A percentile compares a stretch with the other conserved stretches of the same genome.
Evolutionary conservation across 106 monocot species (phyloP).

Genomic region (Xerophyta viscosa): DNA sequence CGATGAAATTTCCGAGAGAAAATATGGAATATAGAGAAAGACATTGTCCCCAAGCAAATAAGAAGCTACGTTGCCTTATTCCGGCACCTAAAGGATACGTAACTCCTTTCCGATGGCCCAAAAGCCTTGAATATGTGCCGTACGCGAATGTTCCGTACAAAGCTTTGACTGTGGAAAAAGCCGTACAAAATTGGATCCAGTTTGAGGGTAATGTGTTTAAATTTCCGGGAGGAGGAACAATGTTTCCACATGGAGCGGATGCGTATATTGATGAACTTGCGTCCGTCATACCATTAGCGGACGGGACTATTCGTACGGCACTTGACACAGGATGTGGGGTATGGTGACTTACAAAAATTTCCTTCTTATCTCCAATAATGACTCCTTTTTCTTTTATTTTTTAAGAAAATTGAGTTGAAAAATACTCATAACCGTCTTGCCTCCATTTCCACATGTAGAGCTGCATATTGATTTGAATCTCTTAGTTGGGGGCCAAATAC

Average conservation of each 20-base stretch:
- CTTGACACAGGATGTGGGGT: constrained; percentile 51
- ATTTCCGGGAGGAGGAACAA: constrained; percentile 47
- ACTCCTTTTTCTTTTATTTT: too few species aligned
- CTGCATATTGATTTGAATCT: too few species aligned
- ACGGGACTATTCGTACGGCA: constrained; percentile 43
- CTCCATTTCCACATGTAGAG: too few species aligned
- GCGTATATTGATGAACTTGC: constrained; percentile 35
- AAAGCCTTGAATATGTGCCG: constrained; percentile 36
- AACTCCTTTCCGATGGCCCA: constrained; percentile 36
- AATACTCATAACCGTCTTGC: too few species aligned
- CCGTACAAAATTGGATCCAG: constrained; percentile 43
- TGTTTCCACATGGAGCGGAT: constrained; percentile 45
- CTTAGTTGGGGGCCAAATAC: too few species aligned
- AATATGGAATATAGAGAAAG: constrained; percentile 48
- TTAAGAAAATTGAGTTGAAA: too few species aligned
- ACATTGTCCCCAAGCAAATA: constrained; percentile 28
- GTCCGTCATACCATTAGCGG: constrained; percentile 28
- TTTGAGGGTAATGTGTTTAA: constrained; percentile 39
- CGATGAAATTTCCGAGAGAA: constrained; percentile 37
- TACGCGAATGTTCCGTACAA: constrained; percentile 36
- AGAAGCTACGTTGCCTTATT: constrained; percentile 33
- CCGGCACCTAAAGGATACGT: constrained; percentile 41
- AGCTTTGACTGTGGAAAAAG: constrained; percentile 23
- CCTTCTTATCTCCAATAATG: too few species aligned
- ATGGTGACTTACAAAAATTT: constrained; percentile 6